Percentiles rank a stretch among this genome's conserved stretches.
Conservation (phyloP, 371 early-diverging fungal species). For the Lichtheimia corymbifera region DNA sequence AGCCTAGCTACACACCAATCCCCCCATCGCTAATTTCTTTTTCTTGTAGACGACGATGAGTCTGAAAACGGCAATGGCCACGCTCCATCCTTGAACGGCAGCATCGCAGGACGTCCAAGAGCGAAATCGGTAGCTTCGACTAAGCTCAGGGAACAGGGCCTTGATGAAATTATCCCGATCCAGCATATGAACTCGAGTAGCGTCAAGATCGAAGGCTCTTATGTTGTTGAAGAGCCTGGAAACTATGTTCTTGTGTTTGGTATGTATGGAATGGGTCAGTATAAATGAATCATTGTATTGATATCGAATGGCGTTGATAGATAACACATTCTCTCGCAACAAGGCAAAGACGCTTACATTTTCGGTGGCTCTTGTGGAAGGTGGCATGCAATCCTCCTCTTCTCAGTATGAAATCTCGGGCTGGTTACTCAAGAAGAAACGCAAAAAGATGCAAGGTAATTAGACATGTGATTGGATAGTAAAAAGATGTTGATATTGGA, state of each 20-base stretch:
- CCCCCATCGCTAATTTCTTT: background rate
- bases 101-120: slow-evolving; percentile 12
- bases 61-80: background rate
- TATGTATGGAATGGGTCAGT: slow-evolving; percentile 6
- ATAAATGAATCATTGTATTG: no score
- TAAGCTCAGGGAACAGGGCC: slow-evolving; percentile 23
- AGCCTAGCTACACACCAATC: background rate
- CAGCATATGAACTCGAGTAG: slow-evolving; percentile 30
- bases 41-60: slow-evolving; percentile 13
- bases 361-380: slow-evolving; percentile 56
- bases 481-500: background rate
- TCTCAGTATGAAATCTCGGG: slow-evolving; percentile 49
- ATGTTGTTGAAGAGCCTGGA: slow-evolving; percentile 37
- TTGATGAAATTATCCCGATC: slow-evolving; percentile 34
- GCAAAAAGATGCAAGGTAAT: slow-evolving; percentile 75
- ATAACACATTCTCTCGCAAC: slow-evolving; percentile 88
- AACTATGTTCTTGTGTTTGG: slow-evolving; percentile 46
- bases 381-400: slow-evolving; percentile 7
- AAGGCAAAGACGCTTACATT: slow-evolving; percentile 88
- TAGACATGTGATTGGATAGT: background rate
- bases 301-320: slow-evolving; percentile 28
- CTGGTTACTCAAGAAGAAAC: slow-evolving; percentile 66
- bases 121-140: slow-evolving; percentile 26
- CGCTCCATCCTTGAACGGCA: background rate
- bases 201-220: slow-evolving; percentile 29